These are phyloP conservation scores for Cordyceps fumosorosea DNA, from an alignment of 2,329 filamentous ascomycete genomes.

Conservation along the genomic window DNA sequence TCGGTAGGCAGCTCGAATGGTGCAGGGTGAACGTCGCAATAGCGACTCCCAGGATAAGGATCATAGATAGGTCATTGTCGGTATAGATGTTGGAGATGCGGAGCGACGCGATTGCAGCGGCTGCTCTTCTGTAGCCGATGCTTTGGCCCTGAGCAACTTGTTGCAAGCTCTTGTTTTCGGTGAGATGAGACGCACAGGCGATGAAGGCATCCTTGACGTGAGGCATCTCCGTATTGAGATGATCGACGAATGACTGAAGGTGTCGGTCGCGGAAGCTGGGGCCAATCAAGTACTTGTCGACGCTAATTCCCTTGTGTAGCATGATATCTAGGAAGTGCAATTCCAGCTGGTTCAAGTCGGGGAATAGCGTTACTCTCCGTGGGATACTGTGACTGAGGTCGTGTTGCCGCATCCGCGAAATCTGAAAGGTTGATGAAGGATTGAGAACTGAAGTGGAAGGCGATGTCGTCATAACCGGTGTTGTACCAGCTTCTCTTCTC, in stretches of 20 bases:
- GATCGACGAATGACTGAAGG: slow-evolving; percentile 10
- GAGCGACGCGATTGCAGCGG: slow-evolving; percentile 9
- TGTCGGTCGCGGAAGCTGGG: slow-evolving; percentile 13
- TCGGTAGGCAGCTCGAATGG: not conserved
- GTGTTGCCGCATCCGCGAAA: not conserved
- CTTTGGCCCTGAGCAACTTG: slow-evolving; percentile 8
- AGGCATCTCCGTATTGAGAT: slow-evolving; percentile 7
- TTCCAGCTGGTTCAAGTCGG: slow-evolving; percentile 11
- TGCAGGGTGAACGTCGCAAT: slow-evolving; percentile 12
- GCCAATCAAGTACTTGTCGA: slow-evolving; percentile 14
- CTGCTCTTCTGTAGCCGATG: slow-evolving; percentile 13
- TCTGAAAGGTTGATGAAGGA: not conserved
- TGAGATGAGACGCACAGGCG: slow-evolving; percentile 11
- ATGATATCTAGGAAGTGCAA: slow-evolving; percentile 10
- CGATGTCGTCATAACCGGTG: not conserved
- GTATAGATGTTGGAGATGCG: slow-evolving; percentile 1
- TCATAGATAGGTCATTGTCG: slow-evolving; percentile 4
- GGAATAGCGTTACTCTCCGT: slow-evolving; percentile 1
- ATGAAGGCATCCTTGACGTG: slow-evolving; percentile 13
- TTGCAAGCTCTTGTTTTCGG: slow-evolving; percentile 5
- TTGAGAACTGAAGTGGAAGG: not conserved
- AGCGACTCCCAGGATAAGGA: slow-evolving; percentile 12
- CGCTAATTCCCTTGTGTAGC: slow-evolving; percentile 11
- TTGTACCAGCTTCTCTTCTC: not conserved
- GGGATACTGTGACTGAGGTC: not conserved